Percentiles rank a stretch among this genome's conserved stretches.
phyloP scores from a whole-genome alignment of 163 green algal species.

The Volvox carteri region DNA sequence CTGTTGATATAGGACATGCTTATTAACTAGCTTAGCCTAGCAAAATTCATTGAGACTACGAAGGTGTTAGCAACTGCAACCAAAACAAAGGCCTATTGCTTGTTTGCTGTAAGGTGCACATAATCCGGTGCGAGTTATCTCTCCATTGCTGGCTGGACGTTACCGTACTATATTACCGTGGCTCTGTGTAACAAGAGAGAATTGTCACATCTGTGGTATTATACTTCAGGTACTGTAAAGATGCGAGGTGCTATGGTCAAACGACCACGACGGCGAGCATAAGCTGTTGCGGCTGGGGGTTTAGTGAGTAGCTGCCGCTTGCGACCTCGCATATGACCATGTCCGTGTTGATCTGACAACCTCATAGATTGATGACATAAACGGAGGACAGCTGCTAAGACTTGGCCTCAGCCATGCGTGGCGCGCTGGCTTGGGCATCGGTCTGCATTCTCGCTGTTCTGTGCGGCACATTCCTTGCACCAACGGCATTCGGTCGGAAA shows the following conservation, averaged over 20 bases:
- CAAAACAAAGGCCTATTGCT: no score
- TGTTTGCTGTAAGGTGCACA: no score
- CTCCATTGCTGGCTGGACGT: no score
- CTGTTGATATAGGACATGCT: no score
- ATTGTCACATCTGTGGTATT: background rate
- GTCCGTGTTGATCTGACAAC: background rate
- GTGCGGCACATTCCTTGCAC: background rate
- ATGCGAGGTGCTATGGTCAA: background rate
- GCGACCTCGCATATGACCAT: background rate
- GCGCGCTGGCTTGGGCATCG: conserved; percentile 20
- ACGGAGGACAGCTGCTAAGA: background rate
- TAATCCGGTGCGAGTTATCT: no score
- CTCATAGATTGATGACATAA: conserved; percentile 10
- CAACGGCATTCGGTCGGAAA: background rate
- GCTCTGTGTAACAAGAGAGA: background rate
- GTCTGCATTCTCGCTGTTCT: background rate
- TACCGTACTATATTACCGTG: background rate
- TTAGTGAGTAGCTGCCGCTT: no score
- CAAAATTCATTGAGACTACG: no score
- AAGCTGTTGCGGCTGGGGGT: background rate
- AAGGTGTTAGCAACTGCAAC: no score
- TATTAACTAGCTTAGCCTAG: no score
- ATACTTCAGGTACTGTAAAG: background rate
- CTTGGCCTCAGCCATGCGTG: conserved; percentile 11
- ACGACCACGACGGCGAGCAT: background rate